These are phyloP conservation scores for Penicillium mononematosum DNA, from an alignment of 495 filamentous ascomycete genomes.

Conservation along the genomic window DNA sequence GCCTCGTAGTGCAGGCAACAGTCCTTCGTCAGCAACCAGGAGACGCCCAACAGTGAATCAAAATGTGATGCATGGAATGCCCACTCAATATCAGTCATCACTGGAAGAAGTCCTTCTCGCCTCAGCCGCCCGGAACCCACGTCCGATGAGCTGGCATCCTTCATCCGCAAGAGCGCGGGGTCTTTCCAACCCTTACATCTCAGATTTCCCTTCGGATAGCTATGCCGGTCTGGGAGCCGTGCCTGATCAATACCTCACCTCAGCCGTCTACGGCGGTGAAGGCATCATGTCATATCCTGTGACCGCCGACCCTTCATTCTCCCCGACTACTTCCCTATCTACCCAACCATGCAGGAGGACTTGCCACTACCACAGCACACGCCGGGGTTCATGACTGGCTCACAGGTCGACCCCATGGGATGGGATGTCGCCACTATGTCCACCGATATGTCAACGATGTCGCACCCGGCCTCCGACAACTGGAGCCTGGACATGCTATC, in stretches of 20 bases:
- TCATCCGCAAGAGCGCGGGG: constrained; percentile 38
- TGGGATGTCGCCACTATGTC: constrained; percentile 27
- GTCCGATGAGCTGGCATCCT: constrained; percentile 74
- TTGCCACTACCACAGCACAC: constrained; percentile 44
- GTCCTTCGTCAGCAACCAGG: constrained; percentile 58
- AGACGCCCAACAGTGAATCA: constrained; percentile 57
- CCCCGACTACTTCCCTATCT: constrained; percentile 27
- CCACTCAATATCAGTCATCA: constrained; percentile 29
- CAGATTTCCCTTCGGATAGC: constrained; percentile 25
- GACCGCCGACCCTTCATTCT: constrained; percentile 31
- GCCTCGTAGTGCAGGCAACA: constrained; percentile 67
- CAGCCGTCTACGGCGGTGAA: constrained; percentile 24
- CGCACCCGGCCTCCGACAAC: constrained; percentile 31
- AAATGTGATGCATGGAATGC: constrained; percentile 30
- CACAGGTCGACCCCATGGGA: constrained; percentile 34
- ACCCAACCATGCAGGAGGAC: constrained; percentile 35
- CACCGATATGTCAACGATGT: constrained; percentile 21
- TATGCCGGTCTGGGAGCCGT: constrained; percentile 30
- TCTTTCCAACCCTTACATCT: constrained; percentile 33
- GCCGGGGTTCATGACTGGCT: constrained; percentile 41
- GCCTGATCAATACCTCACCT: constrained; percentile 28
- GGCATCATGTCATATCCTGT: constrained; percentile 33
- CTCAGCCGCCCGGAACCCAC: constrained; percentile 36
- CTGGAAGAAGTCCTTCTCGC: constrained; percentile 41
- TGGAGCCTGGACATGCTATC: constrained; percentile 44